phyloP scores from a whole-genome alignment of 108 stramenopile species.

The Cyclotella kingstonii region DNA sequence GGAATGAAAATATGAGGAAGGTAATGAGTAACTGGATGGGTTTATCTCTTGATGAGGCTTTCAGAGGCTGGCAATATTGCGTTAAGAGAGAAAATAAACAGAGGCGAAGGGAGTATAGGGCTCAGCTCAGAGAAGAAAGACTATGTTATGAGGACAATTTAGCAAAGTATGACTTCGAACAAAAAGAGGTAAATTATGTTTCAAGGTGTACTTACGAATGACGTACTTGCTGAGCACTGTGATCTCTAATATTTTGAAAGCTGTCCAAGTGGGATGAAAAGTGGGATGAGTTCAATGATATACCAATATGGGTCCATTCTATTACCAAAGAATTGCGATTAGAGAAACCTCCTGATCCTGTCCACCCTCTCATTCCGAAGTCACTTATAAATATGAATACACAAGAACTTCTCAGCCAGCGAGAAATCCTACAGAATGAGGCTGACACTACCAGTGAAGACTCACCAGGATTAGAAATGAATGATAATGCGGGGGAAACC shows the following conservation, averaged over 20 bases:
- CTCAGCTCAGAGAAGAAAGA: conserved; percentile 15
- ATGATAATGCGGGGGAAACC: too few relatives aligned
- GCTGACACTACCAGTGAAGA: conserved; percentile 26
- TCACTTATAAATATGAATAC: conserved; percentile 20
- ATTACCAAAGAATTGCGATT: conserved; percentile 14
- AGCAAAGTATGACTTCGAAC: conserved; percentile 25
- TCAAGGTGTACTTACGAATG: background rate
- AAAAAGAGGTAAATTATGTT: conserved; percentile 13
- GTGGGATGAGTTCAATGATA: conserved; percentile 49
- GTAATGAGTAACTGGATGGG: conserved; percentile 43
- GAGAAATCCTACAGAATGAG: conserved; percentile 21
- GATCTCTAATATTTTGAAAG: conserved; percentile 1
- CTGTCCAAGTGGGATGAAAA: conserved; percentile 19
- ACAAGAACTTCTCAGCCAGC: conserved; percentile 21
- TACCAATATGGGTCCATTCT: conserved; percentile 32
- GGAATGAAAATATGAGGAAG: conserved; percentile 15
- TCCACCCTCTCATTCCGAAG: conserved; percentile 12
- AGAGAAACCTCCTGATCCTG: conserved; percentile 24
- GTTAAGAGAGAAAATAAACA: conserved; percentile 12
- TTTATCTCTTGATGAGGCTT: conserved; percentile 24
- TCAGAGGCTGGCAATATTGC: conserved; percentile 25
- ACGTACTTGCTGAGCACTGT: background rate
- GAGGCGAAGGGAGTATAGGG: conserved; percentile 9
- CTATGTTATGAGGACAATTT: conserved; percentile 31
- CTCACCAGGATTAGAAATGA: conserved; percentile 1